phyloP scores from a whole-genome alignment of 495 filamentous ascomycete genomes.

The Hyaloscypha bicolor region DNA sequence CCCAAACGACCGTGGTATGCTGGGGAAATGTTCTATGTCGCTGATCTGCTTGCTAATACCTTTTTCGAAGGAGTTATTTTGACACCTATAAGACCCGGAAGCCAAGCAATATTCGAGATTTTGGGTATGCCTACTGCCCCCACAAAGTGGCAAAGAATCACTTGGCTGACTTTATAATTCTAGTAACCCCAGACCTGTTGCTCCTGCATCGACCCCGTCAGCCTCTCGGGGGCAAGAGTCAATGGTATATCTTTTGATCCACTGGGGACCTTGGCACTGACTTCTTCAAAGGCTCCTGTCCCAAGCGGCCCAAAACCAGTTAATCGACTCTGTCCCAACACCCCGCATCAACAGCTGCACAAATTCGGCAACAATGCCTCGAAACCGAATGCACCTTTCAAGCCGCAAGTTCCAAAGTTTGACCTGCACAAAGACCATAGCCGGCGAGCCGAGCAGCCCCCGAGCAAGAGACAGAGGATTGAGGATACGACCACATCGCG shows the following conservation, averaged over 20 bases:
- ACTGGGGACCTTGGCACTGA: background rate
- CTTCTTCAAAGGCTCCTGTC: background rate
- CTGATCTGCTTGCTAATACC: background rate
- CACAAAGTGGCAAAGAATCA: background rate
- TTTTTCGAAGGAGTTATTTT: background rate
- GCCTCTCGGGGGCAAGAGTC: background rate
- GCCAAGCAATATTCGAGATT: background rate
- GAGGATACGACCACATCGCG: background rate
- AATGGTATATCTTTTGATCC: background rate
- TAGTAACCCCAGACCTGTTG: background rate
- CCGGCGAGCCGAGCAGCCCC: background rate
- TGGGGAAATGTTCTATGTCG: background rate
- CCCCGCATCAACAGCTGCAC: background rate
- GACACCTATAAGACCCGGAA: background rate
- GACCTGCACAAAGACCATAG: background rate
- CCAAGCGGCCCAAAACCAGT: background rate
- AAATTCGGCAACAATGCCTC: background rate
- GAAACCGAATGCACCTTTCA: too few species aligned
- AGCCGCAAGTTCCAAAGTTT: background rate
- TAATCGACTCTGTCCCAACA: background rate
- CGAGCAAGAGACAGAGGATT: slow-evolving; percentile 12
- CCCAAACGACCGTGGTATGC: background rate
- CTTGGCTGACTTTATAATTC: background rate
- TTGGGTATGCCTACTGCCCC: background rate
- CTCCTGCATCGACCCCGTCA: background rate